These are phyloP conservation scores for Penicillium antarcticum DNA, from an alignment of 495 filamentous ascomycete species.

Conservation along the genomic window DNA sequence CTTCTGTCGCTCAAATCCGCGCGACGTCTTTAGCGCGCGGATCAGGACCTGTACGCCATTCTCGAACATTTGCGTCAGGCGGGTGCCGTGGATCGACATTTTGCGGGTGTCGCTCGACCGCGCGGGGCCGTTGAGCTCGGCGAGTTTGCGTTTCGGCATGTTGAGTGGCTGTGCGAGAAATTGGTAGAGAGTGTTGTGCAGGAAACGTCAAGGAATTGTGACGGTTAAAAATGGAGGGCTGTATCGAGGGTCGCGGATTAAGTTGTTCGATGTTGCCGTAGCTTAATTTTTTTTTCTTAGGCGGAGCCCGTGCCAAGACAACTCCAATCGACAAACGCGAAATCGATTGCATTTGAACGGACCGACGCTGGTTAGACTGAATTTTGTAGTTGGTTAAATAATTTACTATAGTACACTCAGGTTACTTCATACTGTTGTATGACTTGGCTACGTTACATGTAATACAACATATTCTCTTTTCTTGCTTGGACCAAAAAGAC, in stretches of 20 bases:
- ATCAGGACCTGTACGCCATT: conserved; percentile 58
- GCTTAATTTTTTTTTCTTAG: conserved; percentile 20
- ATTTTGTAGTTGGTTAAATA: not conserved
- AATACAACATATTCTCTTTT: not conserved
- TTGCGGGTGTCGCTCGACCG: conserved; percentile 21
- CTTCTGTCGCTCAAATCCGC: conserved; percentile 88
- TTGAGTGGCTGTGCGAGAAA: not conserved
- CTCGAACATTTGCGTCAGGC: conserved; percentile 53
- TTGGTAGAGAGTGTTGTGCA: not conserved
- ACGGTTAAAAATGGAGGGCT: not conserved
- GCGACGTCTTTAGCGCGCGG: conserved; percentile 71
- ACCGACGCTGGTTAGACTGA: not conserved
- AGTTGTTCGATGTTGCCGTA: conserved; percentile 5
- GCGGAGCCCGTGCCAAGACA: conserved; percentile 25
- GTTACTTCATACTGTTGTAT: not conserved
- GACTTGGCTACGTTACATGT: not conserved
- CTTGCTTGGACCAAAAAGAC: conserved; percentile 12
- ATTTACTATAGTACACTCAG: not conserved
- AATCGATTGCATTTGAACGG: not conserved
- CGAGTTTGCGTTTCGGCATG: conserved; percentile 51
- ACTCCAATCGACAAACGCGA: conserved; percentile 8
- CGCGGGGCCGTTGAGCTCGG: conserved; percentile 26
- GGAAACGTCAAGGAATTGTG: not conserved
- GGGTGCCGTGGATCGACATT: conserved; percentile 31
- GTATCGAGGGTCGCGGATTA: not conserved